A percentile compares a stretch with the other conserved stretches of the same genome.
Conservation (phyloP, 331 rosid genomes). For the Telfairia occidentalis region DNA sequence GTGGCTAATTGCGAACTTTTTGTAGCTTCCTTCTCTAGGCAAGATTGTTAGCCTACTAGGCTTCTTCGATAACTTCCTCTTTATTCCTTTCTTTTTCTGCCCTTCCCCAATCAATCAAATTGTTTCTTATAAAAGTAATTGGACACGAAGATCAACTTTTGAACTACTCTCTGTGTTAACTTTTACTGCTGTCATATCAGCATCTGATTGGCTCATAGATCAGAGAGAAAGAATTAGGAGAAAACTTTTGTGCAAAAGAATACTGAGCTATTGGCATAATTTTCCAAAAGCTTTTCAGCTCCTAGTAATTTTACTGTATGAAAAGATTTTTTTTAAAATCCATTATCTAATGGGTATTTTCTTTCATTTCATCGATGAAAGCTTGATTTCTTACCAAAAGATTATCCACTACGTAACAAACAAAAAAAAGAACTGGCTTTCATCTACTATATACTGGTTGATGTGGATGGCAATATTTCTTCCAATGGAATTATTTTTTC, state of each 20-base stretch:
- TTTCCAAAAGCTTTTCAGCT: background rate
- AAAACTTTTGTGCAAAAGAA: background rate
- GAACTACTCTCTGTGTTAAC: background rate
- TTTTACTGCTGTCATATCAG: background rate
- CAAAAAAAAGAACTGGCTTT: background rate
- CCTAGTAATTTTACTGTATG: background rate
- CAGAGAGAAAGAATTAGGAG: background rate
- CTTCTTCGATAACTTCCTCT: background rate
- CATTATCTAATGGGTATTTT: too few relatives aligned
- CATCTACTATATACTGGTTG: background rate
- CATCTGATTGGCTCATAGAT: background rate
- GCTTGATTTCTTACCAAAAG: too few relatives aligned
- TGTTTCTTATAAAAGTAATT: background rate
- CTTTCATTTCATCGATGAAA: too few relatives aligned
- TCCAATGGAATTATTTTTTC: background rate
- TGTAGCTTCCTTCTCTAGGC: background rate
- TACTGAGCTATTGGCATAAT: background rate
- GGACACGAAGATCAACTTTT: background rate
- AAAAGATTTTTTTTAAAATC: background rate
- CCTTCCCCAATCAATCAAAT: background rate
- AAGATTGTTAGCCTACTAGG: background rate
- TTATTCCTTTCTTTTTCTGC: background rate
- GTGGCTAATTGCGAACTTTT: background rate
- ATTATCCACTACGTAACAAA: background rate
- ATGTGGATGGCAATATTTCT: background rate